These are phyloP conservation scores for Ophiostoma montium DNA, from an alignment of 2,329 filamentous ascomycete species.

Conservation along the genomic window DNA sequence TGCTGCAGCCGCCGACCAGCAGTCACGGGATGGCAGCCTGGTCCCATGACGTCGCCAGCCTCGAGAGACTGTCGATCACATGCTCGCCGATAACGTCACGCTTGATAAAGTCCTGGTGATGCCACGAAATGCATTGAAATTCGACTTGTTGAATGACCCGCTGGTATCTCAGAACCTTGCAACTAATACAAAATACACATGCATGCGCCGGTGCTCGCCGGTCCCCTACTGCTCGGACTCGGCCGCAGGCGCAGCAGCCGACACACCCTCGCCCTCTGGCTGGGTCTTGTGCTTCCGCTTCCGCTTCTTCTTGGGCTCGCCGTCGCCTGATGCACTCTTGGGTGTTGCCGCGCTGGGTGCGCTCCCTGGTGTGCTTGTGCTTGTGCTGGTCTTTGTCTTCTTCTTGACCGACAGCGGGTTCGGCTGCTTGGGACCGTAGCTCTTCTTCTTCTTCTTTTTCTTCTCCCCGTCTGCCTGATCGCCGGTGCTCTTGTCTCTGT, in stretches of 20 bases:
- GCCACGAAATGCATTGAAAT: background rate
- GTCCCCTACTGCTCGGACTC: background rate
- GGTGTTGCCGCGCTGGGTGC: background rate
- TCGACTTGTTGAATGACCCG: background rate
- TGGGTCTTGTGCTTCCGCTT: constrained; percentile 15
- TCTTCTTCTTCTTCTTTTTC: constrained; percentile 22
- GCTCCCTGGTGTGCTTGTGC: constrained; percentile 5
- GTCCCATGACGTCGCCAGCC: too few relatives aligned
- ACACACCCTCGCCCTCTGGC: background rate
- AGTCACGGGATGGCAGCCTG: too few relatives aligned
- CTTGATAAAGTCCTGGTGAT: background rate
- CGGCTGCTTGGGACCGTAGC: constrained; percentile 19
- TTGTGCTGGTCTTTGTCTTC: constrained; percentile 18
- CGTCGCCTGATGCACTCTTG: background rate
- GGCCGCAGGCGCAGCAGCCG: background rate
- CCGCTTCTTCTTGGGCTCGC: constrained; percentile 15
- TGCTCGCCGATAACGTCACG: too few relatives aligned
- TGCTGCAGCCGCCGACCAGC: too few relatives aligned
- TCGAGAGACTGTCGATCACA: too few relatives aligned
- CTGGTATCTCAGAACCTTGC: constrained; percentile 2
- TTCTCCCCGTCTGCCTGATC: constrained; percentile 14
- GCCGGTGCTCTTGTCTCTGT: constrained; percentile 20
- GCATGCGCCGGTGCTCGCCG: background rate
- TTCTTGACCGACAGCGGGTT: constrained; percentile 24
- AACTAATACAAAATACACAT: background rate